Percentiles rank a stretch among this genome's conserved stretches.
Evolutionary conservation across 2,329 filamentous ascomycete genomes (phyloP).

Genomic region (Gnomoniopsis sp.): DNA sequence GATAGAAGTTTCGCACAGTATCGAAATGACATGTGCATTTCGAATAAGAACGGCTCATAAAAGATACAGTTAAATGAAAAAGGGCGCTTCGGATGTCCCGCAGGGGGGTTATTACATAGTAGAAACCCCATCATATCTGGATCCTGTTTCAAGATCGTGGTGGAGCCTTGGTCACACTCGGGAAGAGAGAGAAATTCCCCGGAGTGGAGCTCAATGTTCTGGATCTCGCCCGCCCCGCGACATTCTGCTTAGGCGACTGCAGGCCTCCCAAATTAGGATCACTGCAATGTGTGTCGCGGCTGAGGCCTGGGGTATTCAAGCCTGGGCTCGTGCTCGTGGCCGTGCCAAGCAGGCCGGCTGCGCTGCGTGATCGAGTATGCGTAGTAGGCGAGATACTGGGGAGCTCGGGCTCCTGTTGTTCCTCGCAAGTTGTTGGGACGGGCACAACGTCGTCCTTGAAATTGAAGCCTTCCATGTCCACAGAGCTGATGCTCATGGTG

Average conservation of each 20-base stretch:
- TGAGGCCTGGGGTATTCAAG: constrained; percentile 10
- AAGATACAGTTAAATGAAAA: neutral
- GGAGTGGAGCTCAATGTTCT: constrained; percentile 45
- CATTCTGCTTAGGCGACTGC: constrained; percentile 20
- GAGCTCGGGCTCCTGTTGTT: constrained; percentile 26
- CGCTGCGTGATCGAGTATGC: constrained; percentile 15
- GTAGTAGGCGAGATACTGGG: constrained; percentile 22
- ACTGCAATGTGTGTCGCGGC: constrained; percentile 25
- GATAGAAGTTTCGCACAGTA: no score
- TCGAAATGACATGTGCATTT: neutral
- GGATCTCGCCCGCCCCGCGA: constrained; percentile 39
- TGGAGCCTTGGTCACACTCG: constrained; percentile 19
- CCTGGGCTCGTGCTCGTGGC: neutral
- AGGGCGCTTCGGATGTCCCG: neutral
- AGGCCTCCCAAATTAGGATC: constrained; percentile 25
- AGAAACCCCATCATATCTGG: neutral
- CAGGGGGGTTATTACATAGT: neutral
- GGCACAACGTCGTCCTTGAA: constrained; percentile 18
- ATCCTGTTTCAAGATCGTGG: constrained; percentile 13
- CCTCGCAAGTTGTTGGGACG: constrained; percentile 16
- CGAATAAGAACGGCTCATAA: no score
- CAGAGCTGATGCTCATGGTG: constrained; percentile 49
- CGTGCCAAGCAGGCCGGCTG: constrained; percentile 8
- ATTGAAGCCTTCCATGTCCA: constrained; percentile 30
- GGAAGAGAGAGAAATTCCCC: constrained; percentile 46